These are phyloP conservation scores for Diaporthe caulivora DNA, from an alignment of 2,329 filamentous ascomycete species.

Conservation along the genomic window DNA sequence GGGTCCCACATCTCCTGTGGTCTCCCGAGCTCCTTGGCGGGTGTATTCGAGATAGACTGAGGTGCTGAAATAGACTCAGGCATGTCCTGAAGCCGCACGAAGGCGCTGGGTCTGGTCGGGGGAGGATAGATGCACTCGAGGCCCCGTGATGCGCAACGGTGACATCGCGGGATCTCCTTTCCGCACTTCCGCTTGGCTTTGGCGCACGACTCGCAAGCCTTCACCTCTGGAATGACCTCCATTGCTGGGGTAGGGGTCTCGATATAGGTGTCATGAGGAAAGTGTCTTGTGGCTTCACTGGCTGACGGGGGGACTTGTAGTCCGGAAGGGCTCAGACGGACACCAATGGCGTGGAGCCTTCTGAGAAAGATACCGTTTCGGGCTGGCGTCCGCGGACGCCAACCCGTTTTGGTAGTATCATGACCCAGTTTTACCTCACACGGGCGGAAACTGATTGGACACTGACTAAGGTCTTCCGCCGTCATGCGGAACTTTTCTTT, in stretches of 20 bases:
- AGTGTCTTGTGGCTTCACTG: not conserved
- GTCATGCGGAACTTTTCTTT: no score
- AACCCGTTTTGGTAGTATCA: not conserved
- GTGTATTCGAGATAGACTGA: not conserved
- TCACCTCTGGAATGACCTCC: slow-evolving; percentile 27
- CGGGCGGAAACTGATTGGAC: not conserved
- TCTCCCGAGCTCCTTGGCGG: not conserved
- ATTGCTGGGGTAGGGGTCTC: not conserved
- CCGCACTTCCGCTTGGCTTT: slow-evolving; percentile 35
- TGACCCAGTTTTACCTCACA: not conserved
- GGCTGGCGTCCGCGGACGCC: slow-evolving; percentile 27
- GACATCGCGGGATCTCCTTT: slow-evolving; percentile 32
- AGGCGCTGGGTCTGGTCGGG: slow-evolving; percentile 25
- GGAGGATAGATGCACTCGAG: slow-evolving; percentile 36
- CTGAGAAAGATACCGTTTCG: not conserved
- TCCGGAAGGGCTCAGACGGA: not conserved
- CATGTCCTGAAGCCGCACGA: slow-evolving; percentile 20
- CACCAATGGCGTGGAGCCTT: not conserved
- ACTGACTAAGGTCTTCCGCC: no score
- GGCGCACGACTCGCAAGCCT: slow-evolving; percentile 34
- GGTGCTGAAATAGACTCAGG: not conserved
- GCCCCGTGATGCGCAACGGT: slow-evolving; percentile 24
- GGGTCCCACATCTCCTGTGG: slow-evolving; percentile 24
- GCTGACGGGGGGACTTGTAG: not conserved
- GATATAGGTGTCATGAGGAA: not conserved